phyloP scores from a whole-genome alignment of 495 filamentous ascomycete species.

The Daldinia vernicosa region DNA sequence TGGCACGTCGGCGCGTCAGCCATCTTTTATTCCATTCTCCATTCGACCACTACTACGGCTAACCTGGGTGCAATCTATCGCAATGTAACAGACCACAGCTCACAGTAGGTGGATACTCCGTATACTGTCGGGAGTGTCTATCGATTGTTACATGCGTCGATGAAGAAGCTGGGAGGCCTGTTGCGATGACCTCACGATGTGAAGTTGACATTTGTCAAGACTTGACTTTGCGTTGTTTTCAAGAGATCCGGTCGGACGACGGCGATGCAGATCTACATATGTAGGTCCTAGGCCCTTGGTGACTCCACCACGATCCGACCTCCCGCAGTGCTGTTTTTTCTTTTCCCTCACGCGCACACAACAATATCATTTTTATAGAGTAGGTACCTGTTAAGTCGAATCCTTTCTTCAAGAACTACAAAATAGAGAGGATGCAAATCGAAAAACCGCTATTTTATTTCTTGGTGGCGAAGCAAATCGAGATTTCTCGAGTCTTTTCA shows the following conservation, averaged over 20 bases:
- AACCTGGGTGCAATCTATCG: constrained; percentile 32
- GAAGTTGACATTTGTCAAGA: constrained; percentile 12
- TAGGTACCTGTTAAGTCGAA: background rate
- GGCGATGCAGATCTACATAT: constrained; percentile 34
- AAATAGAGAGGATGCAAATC: background rate
- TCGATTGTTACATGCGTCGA: constrained; percentile 9
- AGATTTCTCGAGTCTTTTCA: background rate
- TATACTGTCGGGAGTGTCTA: constrained; percentile 12
- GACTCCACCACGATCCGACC: constrained; percentile 33
- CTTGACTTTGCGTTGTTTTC: constrained; percentile 31
- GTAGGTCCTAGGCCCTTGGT: constrained; percentile 24
- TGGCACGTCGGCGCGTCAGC: constrained; percentile 29
- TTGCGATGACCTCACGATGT: constrained; percentile 32
- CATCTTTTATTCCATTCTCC: constrained; percentile 33
- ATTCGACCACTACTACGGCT: constrained; percentile 26
- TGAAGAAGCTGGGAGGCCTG: constrained; percentile 11
- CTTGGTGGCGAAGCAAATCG: background rate
- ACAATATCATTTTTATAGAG: background rate
- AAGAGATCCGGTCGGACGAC: constrained; percentile 29
- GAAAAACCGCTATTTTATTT: background rate
- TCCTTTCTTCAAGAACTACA: background rate
- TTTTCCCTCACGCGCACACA: background rate
- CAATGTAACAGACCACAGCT: constrained; percentile 26
- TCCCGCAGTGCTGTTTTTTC: constrained; percentile 15
- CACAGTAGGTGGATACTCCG: background rate